Base-by-base conservation (phyloP, 768 basidiomycete species). In the Trametes cubensis region DNA sequence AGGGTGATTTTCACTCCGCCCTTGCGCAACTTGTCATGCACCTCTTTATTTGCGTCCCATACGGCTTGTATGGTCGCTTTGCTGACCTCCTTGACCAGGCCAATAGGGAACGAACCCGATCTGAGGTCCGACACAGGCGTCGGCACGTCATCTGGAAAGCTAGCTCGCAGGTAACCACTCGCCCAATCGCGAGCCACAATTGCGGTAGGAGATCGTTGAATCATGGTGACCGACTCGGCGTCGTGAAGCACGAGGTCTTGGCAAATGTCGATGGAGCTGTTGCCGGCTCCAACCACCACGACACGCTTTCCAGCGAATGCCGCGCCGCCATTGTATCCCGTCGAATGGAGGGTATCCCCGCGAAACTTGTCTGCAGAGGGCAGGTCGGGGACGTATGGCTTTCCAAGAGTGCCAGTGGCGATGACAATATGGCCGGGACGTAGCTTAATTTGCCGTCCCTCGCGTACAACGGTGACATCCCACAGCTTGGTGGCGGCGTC, bases 271-370 rank as follows among this genome's bases (percentile, higher is more conserved):
- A 49, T 54, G 2, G 62, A 17, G 40, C 58, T 55, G 52, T 82
- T 87, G 41, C 85, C 84, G n/a, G 87, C 81, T 17, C 89, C 88
- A 2, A 90, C 76, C 20, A 90, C 77, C 1, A 89, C 76, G 6
- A 82, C 86, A 65, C 84, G 88, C 76, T 89, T 88, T 7, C 86
- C 86, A 6, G 73, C 60, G 64, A 83, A 81, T 30, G 81, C 81
- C 2, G 72, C 63, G 0, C 83, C 83, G 5, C 75, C 74, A 21
- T 77, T 80, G 71, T 84, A 83, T n/a, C 78, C 62, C 1, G 76
- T 75, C 0, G 87, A 85, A 69, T 90, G 89, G 1, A 82, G 42
- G 1, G 78, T 64, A 46, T 78, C 69, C 4, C 88, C 88, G 65
- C 81, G 81, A 75, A 80, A 83, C 50, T 64, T 10, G 48, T 79